Evolutionary conservation across 2,329 filamentous ascomycete species (phyloP).

Genomic region (Cadophora sp.): DNA sequence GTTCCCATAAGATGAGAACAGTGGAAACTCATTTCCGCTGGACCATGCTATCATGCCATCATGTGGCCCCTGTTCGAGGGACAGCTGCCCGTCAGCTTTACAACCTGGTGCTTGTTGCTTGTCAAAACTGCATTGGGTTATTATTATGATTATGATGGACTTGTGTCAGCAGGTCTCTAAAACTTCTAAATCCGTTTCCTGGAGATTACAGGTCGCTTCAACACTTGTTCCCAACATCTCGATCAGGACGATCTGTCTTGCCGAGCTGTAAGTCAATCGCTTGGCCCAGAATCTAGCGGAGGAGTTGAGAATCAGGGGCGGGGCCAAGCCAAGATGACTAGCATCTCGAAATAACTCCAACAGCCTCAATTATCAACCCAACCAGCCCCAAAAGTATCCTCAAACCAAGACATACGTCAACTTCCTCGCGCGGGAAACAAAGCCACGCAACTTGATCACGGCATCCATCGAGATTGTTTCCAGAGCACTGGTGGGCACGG

Average conservation of each 20-base stretch:
- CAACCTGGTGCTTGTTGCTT: constrained; percentile 3
- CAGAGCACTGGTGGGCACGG: constrained; percentile 13
- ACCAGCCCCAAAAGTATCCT: not conserved
- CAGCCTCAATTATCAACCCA: not conserved
- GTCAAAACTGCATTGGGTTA: not conserved
- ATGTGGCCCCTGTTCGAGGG: not conserved
- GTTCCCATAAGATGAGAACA: constrained; percentile 20
- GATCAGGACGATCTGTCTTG: not conserved
- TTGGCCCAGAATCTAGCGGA: not conserved
- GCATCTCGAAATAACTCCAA: constrained; percentile 13
- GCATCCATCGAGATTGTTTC: constrained; percentile 15
- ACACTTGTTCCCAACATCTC: constrained; percentile 1
- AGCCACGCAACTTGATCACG: constrained; percentile 17
- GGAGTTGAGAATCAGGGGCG: constrained; percentile 7
- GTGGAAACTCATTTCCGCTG: constrained; percentile 20
- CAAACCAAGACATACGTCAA: constrained; percentile 15
- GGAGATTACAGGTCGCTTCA: constrained; percentile 13
- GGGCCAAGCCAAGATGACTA: not conserved
- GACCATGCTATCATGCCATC: constrained; percentile 22
- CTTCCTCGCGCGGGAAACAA: constrained; percentile 11
- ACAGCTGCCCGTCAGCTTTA: constrained; percentile 5
- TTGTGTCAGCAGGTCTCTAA: constrained; percentile 8
- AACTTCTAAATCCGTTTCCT: constrained; percentile 13
- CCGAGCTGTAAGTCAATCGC: not conserved
- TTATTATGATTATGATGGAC: not conserved